phyloP scores from a whole-genome alignment of 202 grass and related monocot species.

The Alloteropsis angusta region DNA sequence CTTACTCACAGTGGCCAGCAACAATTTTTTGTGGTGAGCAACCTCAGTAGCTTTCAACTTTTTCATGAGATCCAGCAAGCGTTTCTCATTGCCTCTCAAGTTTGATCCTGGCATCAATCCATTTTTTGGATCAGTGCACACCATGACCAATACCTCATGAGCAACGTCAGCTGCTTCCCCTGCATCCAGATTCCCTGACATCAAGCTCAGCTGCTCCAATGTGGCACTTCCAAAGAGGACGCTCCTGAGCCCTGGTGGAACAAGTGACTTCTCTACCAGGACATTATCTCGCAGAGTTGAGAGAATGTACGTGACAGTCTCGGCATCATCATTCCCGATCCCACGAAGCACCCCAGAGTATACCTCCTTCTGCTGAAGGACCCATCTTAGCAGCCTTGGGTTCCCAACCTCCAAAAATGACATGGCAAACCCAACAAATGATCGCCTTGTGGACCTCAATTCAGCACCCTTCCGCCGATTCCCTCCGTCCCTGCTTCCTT shows the following conservation, averaged over 20 bases:
- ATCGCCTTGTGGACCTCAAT: slow-evolving; percentile 38
- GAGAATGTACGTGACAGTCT: slow-evolving; percentile 49
- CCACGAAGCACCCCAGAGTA: slow-evolving; percentile 72
- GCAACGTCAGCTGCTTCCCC: slow-evolving; percentile 54
- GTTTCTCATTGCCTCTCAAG: slow-evolving; percentile 81
- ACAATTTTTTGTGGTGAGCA: slow-evolving; percentile 53
- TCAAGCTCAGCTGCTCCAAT: slow-evolving; percentile 70
- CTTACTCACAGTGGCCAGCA: slow-evolving; percentile 62
- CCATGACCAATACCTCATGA: slow-evolving; percentile 72
- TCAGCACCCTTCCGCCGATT: slow-evolving; percentile 23
- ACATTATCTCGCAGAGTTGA: slow-evolving; percentile 65
- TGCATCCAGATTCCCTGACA: slow-evolving; percentile 56
- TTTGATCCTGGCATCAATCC: slow-evolving; percentile 70
- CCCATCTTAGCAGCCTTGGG: slow-evolving; percentile 71
- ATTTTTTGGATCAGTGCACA: slow-evolving; percentile 84
- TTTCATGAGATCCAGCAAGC: slow-evolving; percentile 80
- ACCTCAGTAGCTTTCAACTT: slow-evolving; percentile 71
- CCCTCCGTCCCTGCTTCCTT: slow-evolving; percentile 29
- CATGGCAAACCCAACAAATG: slow-evolving; percentile 78
- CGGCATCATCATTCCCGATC: slow-evolving; percentile 62
- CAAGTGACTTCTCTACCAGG: slow-evolving; percentile 57
- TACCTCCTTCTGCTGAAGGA: slow-evolving; percentile 83
- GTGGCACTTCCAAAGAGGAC: slow-evolving; percentile 90
- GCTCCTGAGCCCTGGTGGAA: slow-evolving; percentile 75
- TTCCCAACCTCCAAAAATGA: slow-evolving; percentile 81